Evolutionary conservation across 2,329 filamentous ascomycete species (phyloP).

Genomic region (Aspergillus flavus): DNA sequence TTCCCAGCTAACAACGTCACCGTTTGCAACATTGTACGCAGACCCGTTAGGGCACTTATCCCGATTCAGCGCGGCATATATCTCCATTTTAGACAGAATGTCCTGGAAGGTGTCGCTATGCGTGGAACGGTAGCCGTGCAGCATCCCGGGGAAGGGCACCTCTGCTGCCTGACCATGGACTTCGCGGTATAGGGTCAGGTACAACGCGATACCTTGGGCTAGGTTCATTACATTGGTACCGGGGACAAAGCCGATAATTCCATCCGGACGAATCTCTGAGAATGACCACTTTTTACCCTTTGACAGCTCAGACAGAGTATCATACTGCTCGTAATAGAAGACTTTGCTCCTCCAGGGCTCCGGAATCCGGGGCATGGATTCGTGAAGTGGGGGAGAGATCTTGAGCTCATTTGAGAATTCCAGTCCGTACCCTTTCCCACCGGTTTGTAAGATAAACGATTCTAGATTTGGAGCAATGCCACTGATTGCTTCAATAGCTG

Average conservation of each 20-base stretch:
- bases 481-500: no score
- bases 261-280: conserved; percentile 34
- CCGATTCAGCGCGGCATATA: conserved; percentile 28
- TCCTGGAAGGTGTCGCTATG: conserved; percentile 28
- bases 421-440: conserved; percentile 44
- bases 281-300: conserved; percentile 32
- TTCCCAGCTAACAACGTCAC: conserved; percentile 25
- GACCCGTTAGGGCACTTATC: conserved; percentile 22
- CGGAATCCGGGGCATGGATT: conserved; percentile 30
- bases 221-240: conserved; percentile 27
- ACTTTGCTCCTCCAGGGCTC: conserved; percentile 26
- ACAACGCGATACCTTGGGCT: conserved; percentile 25
- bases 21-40: conserved; percentile 29
- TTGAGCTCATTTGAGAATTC: conserved; percentile 35
- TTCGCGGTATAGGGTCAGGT: conserved; percentile 24
- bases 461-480: not conserved
- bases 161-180: conserved; percentile 20
- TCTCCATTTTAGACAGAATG: conserved; percentile 26
- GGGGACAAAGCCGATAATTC: conserved; percentile 30
- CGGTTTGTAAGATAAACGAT: conserved; percentile 38
- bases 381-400: conserved; percentile 29
- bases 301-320: conserved; percentile 22
- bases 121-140: no score
- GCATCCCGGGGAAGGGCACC: no score
- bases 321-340: conserved; percentile 34